A percentile compares a stretch with the other conserved stretches of the same genome.
Conservation (phyloP, 1,139 yeast species). For the Magnusiomyces paraingens region DNA sequence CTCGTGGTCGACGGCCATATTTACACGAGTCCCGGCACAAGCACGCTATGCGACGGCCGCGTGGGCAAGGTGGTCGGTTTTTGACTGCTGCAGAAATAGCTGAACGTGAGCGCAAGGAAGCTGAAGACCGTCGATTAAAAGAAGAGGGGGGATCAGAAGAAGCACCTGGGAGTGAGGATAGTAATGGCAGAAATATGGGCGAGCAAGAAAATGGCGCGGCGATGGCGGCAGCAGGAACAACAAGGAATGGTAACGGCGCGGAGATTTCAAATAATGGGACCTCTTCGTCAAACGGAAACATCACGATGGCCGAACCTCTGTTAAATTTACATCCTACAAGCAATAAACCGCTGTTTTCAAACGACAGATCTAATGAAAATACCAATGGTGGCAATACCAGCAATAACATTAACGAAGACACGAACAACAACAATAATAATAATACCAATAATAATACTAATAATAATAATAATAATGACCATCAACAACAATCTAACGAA, state of each 20-base stretch:
- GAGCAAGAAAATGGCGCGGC: too few species aligned
- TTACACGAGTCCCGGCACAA: conserved; percentile 96
- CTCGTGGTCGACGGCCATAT: conserved; percentile 89
- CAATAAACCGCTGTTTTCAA: too few species aligned
- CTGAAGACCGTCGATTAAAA: conserved; percentile 21
- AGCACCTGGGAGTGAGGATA: background rate
- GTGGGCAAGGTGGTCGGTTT: conserved; percentile 98
- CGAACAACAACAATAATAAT: background rate
- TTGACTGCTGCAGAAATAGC: conserved; percentile 96
- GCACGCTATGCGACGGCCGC: conserved; percentile 98
- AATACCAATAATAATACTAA: background rate
- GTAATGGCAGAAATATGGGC: too few species aligned
- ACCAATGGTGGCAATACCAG: background rate
- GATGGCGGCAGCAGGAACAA: too few species aligned
- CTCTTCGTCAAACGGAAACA: too few species aligned
- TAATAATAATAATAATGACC: background rate
- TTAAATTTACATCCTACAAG: too few species aligned
- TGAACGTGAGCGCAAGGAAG: conserved; percentile 59
- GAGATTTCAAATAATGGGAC: too few species aligned
- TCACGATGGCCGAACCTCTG: too few species aligned
- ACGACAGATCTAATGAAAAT: background rate
- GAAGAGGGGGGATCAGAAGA: background rate
- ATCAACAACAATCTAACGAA: background rate
- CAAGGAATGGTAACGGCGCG: too few species aligned
- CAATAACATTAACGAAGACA: background rate